Conservation (phyloP, 257 asterid species). For the Hygrophila difformis region DNA sequence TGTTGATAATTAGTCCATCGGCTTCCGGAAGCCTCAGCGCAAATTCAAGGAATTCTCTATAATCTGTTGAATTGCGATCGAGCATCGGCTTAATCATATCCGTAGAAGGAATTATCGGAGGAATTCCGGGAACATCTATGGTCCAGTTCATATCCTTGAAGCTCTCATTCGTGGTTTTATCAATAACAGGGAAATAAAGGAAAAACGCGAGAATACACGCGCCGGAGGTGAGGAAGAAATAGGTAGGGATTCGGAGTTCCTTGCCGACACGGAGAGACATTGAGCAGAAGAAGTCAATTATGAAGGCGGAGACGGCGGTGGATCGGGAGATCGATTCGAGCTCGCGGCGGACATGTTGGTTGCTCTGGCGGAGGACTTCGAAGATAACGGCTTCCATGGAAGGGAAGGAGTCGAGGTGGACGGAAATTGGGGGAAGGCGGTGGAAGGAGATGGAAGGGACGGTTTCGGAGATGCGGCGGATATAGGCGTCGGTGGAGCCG, state of each 20-base stretch:
- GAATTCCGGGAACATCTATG: constrained; percentile 18
- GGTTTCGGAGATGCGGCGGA: constrained; percentile 18
- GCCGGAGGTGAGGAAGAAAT: constrained; percentile 21
- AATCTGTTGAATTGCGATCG: constrained; percentile 16
- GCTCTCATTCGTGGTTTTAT: constrained; percentile 3
- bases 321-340: constrained; percentile 22
- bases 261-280: constrained; percentile 21
- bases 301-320: constrained; percentile 19
- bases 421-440: constrained; percentile 32
- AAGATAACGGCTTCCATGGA: constrained; percentile 15
- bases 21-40: constrained; percentile 17
- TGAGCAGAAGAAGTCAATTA: constrained; percentile 32
- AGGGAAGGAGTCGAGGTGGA: constrained; percentile 19
- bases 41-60: constrained; percentile 15
- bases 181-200: constrained; percentile 16
- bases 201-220: constrained; percentile 13
- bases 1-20: constrained; percentile 16
- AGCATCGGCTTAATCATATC: constrained; percentile 15
- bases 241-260: constrained; percentile 23
- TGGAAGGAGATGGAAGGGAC: constrained; percentile 53
- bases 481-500: constrained; percentile 18
- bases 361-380: constrained; percentile 30
- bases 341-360: constrained; percentile 20
- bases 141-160: constrained; percentile 4
- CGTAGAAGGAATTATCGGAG: constrained; percentile 16